Conservation (phyloP, 1,284 basidiomycete species). For the Puccinia sorghi region DNA sequence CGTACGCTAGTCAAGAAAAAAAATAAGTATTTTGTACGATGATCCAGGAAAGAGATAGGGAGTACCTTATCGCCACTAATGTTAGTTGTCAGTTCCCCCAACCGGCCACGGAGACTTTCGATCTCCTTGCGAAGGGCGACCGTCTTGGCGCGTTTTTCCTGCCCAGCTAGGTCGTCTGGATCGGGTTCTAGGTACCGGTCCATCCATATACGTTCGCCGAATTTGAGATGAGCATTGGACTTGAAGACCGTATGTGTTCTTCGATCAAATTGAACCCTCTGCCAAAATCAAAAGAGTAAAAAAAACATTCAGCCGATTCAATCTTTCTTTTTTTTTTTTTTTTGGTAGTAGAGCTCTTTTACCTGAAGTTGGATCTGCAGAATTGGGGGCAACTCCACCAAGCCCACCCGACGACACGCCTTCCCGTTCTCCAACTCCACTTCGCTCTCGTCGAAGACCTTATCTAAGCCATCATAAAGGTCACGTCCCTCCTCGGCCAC, state of each 20-base stretch:
- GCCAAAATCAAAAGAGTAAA: slow-evolving; percentile 21
- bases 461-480: slow-evolving; percentile 87
- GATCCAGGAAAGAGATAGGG: neutral
- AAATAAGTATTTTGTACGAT: neutral
- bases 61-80: slow-evolving; percentile 63
- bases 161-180: slow-evolving; percentile 64
- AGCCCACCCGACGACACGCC: slow-evolving; percentile 80
- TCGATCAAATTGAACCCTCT: slow-evolving; percentile 96
- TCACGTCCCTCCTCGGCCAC: slow-evolving; percentile 81
- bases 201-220: slow-evolving; percentile 80
- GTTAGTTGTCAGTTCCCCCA: slow-evolving; percentile 69
- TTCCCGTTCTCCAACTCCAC: slow-evolving; percentile 85
- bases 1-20: slow-evolving; percentile 59
- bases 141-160: slow-evolving; percentile 70
- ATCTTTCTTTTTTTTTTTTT: too few species aligned
- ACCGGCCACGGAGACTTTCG: slow-evolving; percentile 64
- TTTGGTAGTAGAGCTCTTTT: slow-evolving; percentile 2
- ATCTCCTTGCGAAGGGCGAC: slow-evolving; percentile 70
- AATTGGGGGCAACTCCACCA: slow-evolving; percentile 82
- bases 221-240: slow-evolving; percentile 90
- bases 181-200: slow-evolving; percentile 79
- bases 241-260: slow-evolving; percentile 86
- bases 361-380: slow-evolving; percentile 95
- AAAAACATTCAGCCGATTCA: neutral
- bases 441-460: slow-evolving; percentile 80